Evolutionary conservation across 495 filamentous ascomycete species (phyloP).

Genomic region (Tetracladium marchalianum): DNA sequence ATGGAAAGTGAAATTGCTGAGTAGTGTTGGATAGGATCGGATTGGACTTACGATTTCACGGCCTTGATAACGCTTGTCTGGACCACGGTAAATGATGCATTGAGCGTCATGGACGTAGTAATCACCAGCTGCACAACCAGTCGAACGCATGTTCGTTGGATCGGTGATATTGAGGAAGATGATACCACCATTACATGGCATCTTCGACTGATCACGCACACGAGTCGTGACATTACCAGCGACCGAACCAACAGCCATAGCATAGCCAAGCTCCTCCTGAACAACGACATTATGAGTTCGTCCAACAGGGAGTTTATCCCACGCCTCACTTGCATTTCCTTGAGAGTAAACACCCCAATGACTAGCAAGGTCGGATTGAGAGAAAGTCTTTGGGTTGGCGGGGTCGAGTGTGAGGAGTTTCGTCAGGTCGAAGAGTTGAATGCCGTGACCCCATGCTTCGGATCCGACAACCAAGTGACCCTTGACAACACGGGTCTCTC

Average conservation of each 20-base stretch:
- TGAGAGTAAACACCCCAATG: constrained; percentile 14
- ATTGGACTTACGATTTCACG: constrained; percentile 30
- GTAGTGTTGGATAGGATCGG: no score
- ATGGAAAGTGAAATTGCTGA: no score
- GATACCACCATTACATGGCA: constrained; percentile 35
- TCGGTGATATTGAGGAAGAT: constrained; percentile 45
- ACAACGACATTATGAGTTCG: constrained; percentile 42
- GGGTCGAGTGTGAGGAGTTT: constrained; percentile 4
- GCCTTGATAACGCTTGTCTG: constrained; percentile 39
- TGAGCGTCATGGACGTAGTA: constrained; percentile 55
- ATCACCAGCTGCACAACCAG: constrained; percentile 43
- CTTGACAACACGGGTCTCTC: background rate
- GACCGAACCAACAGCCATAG: constrained; percentile 39
- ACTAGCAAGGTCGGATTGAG: constrained; percentile 27
- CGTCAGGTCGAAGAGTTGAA: background rate
- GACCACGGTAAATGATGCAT: constrained; percentile 48
- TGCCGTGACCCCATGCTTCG: background rate
- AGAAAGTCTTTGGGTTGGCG: constrained; percentile 15
- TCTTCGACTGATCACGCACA: no score
- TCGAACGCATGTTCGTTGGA: constrained; percentile 35
- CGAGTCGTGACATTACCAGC: constrained; percentile 26
- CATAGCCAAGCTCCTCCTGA: constrained; percentile 39
- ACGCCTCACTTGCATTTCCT: constrained; percentile 27
- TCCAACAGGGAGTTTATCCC: constrained; percentile 33
- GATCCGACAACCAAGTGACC: background rate